phyloP scores from a whole-genome alignment of 2,329 filamentous ascomycete genomes.

The Cadophora luteo-olivacea region DNA sequence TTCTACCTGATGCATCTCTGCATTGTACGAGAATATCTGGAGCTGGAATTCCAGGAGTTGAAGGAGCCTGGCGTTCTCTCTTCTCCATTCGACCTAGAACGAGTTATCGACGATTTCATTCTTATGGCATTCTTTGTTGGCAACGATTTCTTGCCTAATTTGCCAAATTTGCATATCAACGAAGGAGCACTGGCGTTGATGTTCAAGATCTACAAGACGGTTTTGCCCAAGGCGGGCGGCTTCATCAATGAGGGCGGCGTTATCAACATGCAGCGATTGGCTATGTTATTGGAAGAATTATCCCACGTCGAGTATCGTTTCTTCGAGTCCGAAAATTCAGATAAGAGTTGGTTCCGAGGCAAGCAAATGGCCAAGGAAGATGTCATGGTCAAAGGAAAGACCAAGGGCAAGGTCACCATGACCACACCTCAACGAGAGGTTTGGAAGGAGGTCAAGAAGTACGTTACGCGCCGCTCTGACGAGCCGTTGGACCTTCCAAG shows the following conservation, averaged over 20 bases:
- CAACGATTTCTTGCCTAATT: constrained; percentile 97
- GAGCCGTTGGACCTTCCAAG: constrained; percentile 75
- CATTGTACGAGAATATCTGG: constrained; percentile 95
- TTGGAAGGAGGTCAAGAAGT: constrained; percentile 83
- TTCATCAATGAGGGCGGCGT: constrained; percentile 96
- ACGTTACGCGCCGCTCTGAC: constrained; percentile 72
- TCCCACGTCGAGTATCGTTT: constrained; percentile 89
- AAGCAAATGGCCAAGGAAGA: constrained; percentile 78
- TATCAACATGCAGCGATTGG: constrained; percentile 85
- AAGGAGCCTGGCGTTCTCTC: constrained; percentile 73
- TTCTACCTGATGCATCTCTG: constrained; percentile 98
- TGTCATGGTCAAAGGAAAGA: constrained; percentile 64
- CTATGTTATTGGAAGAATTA: constrained; percentile 80
- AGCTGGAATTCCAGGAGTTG: constrained; percentile 94
- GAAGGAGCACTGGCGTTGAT: constrained; percentile 96
- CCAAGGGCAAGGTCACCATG: constrained; percentile 75
- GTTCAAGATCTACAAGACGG: constrained; percentile 95
- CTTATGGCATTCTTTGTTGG: constrained; percentile 99
- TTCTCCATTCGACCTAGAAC: constrained; percentile 91
- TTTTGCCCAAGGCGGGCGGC: constrained; percentile 84
- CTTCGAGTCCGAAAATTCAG: constrained; percentile 88
- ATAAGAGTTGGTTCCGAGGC: constrained; percentile 89
- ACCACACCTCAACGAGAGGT: constrained; percentile 82
- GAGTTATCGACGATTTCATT: constrained; percentile 98
- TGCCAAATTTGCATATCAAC: constrained; percentile 97